A percentile compares a stretch with the other conserved stretches of the same genome.
These are phyloP conservation scores for Monilinia fructigena DNA, from an alignment of 2,329 filamentous ascomycete genomes.

Conservation along the genomic window DNA sequence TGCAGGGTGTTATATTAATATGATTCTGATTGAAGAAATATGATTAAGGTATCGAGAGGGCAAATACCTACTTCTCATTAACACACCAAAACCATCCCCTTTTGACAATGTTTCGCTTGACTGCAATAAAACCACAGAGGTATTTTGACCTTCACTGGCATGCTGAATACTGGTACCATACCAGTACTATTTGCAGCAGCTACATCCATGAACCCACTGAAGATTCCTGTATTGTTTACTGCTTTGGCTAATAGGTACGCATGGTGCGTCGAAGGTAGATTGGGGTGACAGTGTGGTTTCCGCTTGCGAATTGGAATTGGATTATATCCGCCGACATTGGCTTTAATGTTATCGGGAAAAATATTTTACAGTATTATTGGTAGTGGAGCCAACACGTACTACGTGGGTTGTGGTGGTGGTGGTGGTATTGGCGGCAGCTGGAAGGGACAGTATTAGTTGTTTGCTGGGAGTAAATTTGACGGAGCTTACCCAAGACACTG, in stretches of 20 bases:
- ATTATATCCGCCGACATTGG: slow-evolving; percentile 61
- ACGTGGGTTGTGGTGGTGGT: slow-evolving; percentile 51
- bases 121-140: slow-evolving; percentile 81
- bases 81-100: slow-evolving; percentile 45
- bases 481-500: slow-evolving; percentile 36
- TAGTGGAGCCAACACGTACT: slow-evolving; percentile 58
- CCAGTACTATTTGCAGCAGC: slow-evolving; percentile 49
- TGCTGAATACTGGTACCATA: slow-evolving; percentile 65
- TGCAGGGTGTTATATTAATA: slow-evolving; percentile 22
- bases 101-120: slow-evolving; percentile 70
- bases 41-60: background rate
- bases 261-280: slow-evolving; percentile 71
- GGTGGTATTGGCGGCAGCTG: slow-evolving; percentile 23
- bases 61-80: slow-evolving; percentile 50
- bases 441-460: background rate
- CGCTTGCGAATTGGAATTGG: slow-evolving; percentile 64
- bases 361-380: slow-evolving; percentile 55
- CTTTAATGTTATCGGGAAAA: slow-evolving; percentile 64
- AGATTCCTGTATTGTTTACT: slow-evolving; percentile 58
- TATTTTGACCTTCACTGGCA: slow-evolving; percentile 65
- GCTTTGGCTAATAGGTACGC: slow-evolving; percentile 55
- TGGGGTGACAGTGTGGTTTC: slow-evolving; percentile 80
- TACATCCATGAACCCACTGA: slow-evolving; percentile 66
- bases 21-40: background rate
- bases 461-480: background rate